A percentile compares a stretch with the other conserved stretches of the same genome.
These are phyloP conservation scores for Alternaria alternata DNA, from an alignment of 2,329 filamentous ascomycete species.

Conservation along the genomic window DNA sequence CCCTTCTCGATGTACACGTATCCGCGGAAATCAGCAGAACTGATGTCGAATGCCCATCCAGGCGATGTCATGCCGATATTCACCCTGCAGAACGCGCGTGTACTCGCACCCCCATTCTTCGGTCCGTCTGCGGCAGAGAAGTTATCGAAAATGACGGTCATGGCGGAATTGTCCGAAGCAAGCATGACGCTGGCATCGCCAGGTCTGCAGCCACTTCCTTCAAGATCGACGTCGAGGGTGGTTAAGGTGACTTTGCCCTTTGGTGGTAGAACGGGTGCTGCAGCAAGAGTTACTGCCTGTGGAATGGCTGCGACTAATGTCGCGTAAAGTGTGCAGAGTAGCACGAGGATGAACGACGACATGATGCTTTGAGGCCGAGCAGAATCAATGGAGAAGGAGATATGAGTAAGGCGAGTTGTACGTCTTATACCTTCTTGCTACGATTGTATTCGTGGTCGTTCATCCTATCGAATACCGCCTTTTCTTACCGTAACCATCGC, in stretches of 20 bases:
- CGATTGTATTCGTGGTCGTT: not conserved
- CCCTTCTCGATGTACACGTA: conserved; percentile 31
- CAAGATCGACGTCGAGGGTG: conserved; percentile 30
- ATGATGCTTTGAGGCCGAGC: not conserved
- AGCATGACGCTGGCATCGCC: conserved; percentile 32
- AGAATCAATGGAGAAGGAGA: not conserved
- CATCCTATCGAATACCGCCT: not conserved
- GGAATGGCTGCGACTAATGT: not conserved
- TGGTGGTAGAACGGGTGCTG: conserved; percentile 20
- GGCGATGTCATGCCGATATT: conserved; percentile 32
- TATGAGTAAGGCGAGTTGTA: not conserved
- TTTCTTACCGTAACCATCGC: not conserved
- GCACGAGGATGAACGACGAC: not conserved
- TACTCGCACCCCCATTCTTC: conserved; percentile 23
- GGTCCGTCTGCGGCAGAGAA: conserved; percentile 39
- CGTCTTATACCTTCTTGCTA: not conserved
- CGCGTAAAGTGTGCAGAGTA: not conserved
- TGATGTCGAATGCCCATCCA: conserved; percentile 38
- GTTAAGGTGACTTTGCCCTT: conserved; percentile 23
- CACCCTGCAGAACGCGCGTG: conserved; percentile 36
- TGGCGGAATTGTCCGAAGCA: conserved; percentile 30
- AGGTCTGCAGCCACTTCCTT: conserved; percentile 33
- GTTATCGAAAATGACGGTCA: conserved; percentile 38
- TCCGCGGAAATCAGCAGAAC: conserved; percentile 33
- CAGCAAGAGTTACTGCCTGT: not conserved